Percentiles rank a stretch among this genome's conserved stretches.
Conservation (phyloP, 345 rosid species). For the Syzygium jambos region DNA sequence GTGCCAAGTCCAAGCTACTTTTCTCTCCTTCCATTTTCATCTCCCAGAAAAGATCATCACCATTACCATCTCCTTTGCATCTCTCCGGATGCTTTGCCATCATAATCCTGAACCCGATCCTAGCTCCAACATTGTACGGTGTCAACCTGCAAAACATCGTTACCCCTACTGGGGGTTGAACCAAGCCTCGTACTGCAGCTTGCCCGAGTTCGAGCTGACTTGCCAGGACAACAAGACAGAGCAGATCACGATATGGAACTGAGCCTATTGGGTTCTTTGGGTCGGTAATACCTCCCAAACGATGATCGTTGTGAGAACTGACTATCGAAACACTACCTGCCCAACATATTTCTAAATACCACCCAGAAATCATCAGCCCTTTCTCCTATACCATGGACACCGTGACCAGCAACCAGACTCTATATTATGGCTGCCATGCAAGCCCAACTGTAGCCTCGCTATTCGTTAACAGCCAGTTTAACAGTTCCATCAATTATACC, state of each 20-base stretch:
- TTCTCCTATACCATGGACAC: not conserved
- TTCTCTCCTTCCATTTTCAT: not conserved
- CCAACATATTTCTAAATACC: not conserved
- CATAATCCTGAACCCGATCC: not conserved
- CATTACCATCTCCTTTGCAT: not conserved
- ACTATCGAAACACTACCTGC: not conserved
- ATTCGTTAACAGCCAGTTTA: not conserved
- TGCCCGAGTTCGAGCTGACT: not conserved
- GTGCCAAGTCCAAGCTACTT: not conserved
- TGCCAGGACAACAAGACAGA: not conserved
- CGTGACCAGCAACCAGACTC: not conserved
- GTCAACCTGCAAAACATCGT: not conserved
- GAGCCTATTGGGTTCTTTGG: not conserved
- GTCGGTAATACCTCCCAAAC: not conserved
- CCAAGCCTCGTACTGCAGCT: accelerated
- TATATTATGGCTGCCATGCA: not conserved
- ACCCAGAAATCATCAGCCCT: not conserved
- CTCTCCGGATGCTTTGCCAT: not conserved
- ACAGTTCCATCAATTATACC: not conserved
- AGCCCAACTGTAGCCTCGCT: not conserved
- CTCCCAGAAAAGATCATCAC: not conserved
- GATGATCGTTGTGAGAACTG: not conserved
- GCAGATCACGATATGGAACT: not conserved
- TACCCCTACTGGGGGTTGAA: not conserved
- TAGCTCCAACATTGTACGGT: not conserved